phyloP scores from a whole-genome alignment of 257 asterid genomes.

The Ocimum tenuiflorum region DNA sequence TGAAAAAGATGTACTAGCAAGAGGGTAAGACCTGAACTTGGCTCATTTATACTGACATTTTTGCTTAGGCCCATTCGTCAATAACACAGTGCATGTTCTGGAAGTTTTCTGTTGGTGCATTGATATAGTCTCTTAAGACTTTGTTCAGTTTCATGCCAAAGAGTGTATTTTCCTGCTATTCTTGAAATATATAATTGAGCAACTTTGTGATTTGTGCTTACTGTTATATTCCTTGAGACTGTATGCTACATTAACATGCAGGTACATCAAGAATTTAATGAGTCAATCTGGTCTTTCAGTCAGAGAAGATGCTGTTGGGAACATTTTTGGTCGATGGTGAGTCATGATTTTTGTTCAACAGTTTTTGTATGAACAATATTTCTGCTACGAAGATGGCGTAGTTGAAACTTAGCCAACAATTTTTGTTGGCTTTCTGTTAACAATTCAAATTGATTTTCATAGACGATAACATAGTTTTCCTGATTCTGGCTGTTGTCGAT shows the following conservation, averaged over 20 bases:
- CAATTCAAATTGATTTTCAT: not conserved
- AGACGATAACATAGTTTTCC: not conserved
- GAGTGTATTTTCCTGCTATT: not conserved
- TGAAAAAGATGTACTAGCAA: slow-evolving; percentile 73
- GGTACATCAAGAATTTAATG: slow-evolving; percentile 76
- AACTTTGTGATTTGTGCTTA: not conserved
- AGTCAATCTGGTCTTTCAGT: slow-evolving; percentile 65
- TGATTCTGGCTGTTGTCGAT: not conserved
- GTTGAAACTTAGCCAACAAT: not conserved
- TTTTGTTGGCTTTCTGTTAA: not conserved
- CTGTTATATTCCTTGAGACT: not conserved
- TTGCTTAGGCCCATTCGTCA: not conserved
- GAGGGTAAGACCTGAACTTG: slow-evolving; percentile 45
- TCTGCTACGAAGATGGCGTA: not conserved
- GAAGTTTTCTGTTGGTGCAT: not conserved
- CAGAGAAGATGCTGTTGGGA: slow-evolving; percentile 85
- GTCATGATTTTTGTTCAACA: slow-evolving; percentile 15
- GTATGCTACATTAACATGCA: slow-evolving; percentile 22
- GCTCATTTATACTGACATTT: not conserved
- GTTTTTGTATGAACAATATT: not conserved
- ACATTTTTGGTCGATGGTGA: slow-evolving; percentile 93
- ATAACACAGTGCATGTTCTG: too few species aligned
- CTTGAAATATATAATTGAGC: not conserved
- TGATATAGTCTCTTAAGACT: not conserved
- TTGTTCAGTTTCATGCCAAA: not conserved